A percentile compares a stretch with the other conserved stretches of the same genome.
phyloP scores from a whole-genome alignment of 169 alveolate genomes.

The Plasmodium cynomolgi region DNA sequence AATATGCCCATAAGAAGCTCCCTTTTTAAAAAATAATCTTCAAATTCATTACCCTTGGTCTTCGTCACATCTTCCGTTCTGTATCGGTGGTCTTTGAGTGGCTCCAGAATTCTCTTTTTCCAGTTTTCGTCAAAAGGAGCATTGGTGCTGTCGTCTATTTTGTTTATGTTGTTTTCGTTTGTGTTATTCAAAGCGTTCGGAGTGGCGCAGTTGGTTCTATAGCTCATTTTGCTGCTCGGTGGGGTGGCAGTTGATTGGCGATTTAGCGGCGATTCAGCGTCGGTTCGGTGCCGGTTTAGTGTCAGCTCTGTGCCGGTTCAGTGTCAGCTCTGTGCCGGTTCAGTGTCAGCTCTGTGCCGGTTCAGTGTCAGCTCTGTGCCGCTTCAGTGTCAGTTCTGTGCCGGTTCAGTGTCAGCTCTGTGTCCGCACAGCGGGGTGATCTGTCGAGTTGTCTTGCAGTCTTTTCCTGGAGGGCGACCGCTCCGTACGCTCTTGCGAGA shows the following conservation, averaged over 20 bases:
- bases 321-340: background rate
- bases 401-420: too few relatives aligned
- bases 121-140: constrained; percentile 71
- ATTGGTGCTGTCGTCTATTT: constrained; percentile 48
- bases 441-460: background rate
- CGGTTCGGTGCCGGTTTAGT: too few relatives aligned
- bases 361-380: too few relatives aligned
- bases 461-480: background rate
- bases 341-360: too few relatives aligned
- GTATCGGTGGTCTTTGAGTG: constrained; percentile 66
- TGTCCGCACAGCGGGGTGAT: background rate
- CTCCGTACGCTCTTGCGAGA: constrained; percentile 3
- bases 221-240: constrained; percentile 61
- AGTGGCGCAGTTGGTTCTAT: constrained; percentile 57
- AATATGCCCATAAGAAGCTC: constrained; percentile 97
- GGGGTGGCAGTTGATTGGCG: background rate
- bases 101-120: constrained; percentile 71
- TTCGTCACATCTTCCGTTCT: constrained; percentile 95
- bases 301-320: too few relatives aligned
- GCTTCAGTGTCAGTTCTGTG: background rate
- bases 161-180: constrained; percentile 18
- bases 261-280: too few relatives aligned
- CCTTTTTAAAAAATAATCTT: constrained; percentile 96
- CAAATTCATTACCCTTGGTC: constrained; percentile 98
- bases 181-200: constrained; percentile 74